Evolutionary conservation across 805 yeast species (phyloP).

Genomic region (Lipomyces mesembrius): DNA sequence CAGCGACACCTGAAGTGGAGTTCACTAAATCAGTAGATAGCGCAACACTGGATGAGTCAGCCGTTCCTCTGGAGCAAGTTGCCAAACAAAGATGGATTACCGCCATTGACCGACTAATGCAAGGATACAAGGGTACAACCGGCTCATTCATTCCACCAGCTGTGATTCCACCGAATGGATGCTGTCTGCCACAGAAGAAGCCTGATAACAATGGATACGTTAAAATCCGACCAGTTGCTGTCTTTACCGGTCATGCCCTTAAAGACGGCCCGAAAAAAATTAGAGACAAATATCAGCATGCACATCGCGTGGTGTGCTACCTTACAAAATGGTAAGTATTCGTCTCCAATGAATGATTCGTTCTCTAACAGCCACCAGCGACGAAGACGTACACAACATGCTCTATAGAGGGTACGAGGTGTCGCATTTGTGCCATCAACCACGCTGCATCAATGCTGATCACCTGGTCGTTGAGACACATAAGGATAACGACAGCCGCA

Average conservation of each 20-base stretch:
- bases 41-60: background rate
- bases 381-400: background rate
- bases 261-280: background rate
- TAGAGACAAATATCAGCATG: background rate
- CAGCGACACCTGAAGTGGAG: background rate
- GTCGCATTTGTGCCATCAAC: background rate
- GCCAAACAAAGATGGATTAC: background rate
- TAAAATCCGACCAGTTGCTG: background rate
- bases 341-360: background rate
- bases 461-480: background rate
- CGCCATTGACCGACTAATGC: background rate
- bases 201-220: background rate
- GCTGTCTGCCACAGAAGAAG: background rate
- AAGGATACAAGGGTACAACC: background rate
- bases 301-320: background rate
- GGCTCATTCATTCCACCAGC: background rate
- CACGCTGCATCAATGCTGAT: background rate
- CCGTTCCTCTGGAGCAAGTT: background rate
- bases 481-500: no score
- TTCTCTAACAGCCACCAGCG: background rate
- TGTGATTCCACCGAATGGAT: background rate
- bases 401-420: background rate
- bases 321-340: background rate
- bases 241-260: background rate
- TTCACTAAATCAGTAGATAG: background rate